Conservation (phyloP, 2,329 filamentous ascomycete species). For the Dactylellina cionopaga region DNA sequence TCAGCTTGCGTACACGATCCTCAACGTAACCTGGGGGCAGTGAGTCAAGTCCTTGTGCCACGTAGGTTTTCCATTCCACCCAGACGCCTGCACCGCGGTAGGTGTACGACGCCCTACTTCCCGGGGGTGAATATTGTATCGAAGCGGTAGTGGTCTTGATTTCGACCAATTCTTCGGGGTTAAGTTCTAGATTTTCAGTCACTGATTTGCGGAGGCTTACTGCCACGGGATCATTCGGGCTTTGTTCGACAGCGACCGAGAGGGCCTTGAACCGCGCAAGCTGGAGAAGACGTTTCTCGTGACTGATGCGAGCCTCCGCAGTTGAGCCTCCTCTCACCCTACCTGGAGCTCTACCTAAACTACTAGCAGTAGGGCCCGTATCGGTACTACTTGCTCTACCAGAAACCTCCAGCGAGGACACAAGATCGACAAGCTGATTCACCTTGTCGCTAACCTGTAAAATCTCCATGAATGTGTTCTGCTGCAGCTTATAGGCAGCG, state of each 20-base stretch:
- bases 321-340: background rate
- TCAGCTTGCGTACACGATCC: slow-evolving; percentile 13
- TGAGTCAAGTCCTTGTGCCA: slow-evolving; percentile 11
- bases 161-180: background rate
- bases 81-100: background rate
- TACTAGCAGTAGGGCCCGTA: background rate
- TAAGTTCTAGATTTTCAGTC: slow-evolving; percentile 15
- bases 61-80: slow-evolving; percentile 19
- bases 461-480: slow-evolving; percentile 20
- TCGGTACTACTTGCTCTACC: background rate
- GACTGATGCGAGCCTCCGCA: background rate
- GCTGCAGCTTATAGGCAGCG: background rate
- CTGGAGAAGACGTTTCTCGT: slow-evolving; percentile 14
- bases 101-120: background rate
- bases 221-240: background rate
- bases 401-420: slow-evolving; percentile 21
- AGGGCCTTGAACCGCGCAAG: slow-evolving; percentile 23
- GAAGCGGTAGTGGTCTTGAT: background rate
- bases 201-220: slow-evolving; percentile 8
- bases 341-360: background rate
- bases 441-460: slow-evolving; percentile 27
- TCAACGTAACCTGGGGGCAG: slow-evolving; percentile 10
- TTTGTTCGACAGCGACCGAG: slow-evolving; percentile 8
- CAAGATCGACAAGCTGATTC: slow-evolving; percentile 9
- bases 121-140: background rate